Percentiles rank a stretch among this genome's conserved stretches.
phyloP scores from a whole-genome alignment of 331 rosid genomes.

The Telfairia occidentalis region DNA sequence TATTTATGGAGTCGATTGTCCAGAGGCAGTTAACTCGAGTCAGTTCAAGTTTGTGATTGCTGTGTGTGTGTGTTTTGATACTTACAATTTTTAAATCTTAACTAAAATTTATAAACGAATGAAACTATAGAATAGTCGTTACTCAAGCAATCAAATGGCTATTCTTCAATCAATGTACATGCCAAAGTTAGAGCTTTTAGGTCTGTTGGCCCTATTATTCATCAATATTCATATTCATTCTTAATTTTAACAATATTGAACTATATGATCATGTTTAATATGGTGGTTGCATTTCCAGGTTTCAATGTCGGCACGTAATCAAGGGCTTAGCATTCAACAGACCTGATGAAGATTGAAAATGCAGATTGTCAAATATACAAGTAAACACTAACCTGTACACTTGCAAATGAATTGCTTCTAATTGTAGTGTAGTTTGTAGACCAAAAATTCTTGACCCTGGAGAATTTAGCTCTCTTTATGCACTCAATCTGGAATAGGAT shows the following conservation, averaged over 20 bases:
- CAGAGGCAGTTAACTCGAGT: no score
- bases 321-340: slow-evolving; percentile 58
- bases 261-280: not conserved
- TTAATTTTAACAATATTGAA: not conserved
- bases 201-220: not conserved
- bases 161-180: not conserved
- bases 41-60: no score
- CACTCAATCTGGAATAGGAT: not conserved
- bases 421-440: not conserved
- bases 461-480: not conserved
- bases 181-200: not conserved
- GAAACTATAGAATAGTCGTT: no score
- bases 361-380: not conserved
- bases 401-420: not conserved
- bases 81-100: no score
- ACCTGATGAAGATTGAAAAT: slow-evolving; percentile 46
- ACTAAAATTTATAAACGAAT: no score
- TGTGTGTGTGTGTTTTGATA: no score
- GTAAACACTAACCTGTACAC: not conserved
- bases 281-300: slow-evolving; percentile 35
- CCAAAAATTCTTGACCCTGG: not conserved
- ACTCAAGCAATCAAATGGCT: not conserved
- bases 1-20: no score
- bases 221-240: not conserved
- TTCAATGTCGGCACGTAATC: slow-evolving; percentile 83